Percentiles rank a stretch among this genome's conserved stretches.
phyloP scores from a whole-genome alignment of 345 rosid species.

The Geranium rotundifolium region DNA sequence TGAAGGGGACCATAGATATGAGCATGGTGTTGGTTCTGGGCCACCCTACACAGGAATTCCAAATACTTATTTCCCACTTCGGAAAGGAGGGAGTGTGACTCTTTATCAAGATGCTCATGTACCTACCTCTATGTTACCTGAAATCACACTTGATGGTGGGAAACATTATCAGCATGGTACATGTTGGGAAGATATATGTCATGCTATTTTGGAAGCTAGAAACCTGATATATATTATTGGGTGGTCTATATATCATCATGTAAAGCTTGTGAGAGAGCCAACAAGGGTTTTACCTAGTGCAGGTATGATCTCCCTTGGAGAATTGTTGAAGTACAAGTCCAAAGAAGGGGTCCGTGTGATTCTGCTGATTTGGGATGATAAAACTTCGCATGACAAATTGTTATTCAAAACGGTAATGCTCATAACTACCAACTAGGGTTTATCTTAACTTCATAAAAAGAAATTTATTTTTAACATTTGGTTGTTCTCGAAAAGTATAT shows the following conservation, averaged over 20 bases:
- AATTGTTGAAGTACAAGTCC: slow-evolving; percentile 52
- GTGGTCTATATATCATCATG: slow-evolving; percentile 51
- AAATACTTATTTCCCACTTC: slow-evolving; percentile 48
- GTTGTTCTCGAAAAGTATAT: too few relatives aligned
- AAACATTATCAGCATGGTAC: slow-evolving; percentile 34
- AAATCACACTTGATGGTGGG: slow-evolving; percentile 47
- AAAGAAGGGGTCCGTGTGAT: slow-evolving; percentile 63
- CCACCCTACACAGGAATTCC: slow-evolving; percentile 48
- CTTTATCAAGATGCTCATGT: slow-evolving; percentile 68
- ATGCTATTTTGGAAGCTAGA: slow-evolving; percentile 54
- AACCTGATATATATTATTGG: slow-evolving; percentile 51
- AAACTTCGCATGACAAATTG: slow-evolving; percentile 58
- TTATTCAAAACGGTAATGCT: slow-evolving; percentile 42
- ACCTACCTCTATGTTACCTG: slow-evolving; percentile 34
- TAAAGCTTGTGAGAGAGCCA: slow-evolving; percentile 58
- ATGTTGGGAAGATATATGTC: slow-evolving; percentile 74
- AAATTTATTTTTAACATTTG: too few relatives aligned
- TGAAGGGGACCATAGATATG: slow-evolving; percentile 20
- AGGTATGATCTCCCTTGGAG: slow-evolving; percentile 52
- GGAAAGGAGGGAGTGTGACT: slow-evolving; percentile 48
- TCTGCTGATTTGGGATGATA: slow-evolving; percentile 61
- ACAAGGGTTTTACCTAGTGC: slow-evolving; percentile 39
- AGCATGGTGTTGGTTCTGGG: slow-evolving; percentile 43
- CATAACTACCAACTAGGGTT: too few relatives aligned
- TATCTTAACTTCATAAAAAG: too few relatives aligned